Percentiles rank a stretch among this genome's conserved stretches.
These are phyloP conservation scores for Cadophora sp. DNA, from an alignment of 2,329 filamentous ascomycete genomes.

Conservation along the genomic window DNA sequence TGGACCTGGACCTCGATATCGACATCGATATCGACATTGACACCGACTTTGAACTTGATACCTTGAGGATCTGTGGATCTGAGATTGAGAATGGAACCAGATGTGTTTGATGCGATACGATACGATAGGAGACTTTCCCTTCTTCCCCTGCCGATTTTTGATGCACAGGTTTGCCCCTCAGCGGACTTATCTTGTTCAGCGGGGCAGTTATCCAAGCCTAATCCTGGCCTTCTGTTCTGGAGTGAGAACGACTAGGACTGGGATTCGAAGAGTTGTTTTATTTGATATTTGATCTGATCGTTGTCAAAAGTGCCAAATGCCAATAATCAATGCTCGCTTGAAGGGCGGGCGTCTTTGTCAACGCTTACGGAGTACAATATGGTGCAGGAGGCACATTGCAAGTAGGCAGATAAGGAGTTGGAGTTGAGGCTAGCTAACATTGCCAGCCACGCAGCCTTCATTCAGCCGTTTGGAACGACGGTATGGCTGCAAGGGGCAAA, in stretches of 20 bases:
- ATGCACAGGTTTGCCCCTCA: conserved; percentile 7
- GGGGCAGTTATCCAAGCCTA: background rate
- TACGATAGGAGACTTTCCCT: background rate
- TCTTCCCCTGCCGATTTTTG: background rate
- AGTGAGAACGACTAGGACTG: background rate
- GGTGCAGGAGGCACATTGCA: background rate
- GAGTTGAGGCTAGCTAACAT: background rate
- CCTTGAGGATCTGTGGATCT: background rate
- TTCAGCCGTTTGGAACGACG: background rate
- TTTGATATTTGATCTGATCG: too few species aligned
- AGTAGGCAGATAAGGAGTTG: too few species aligned
- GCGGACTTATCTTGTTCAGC: conserved; percentile 4
- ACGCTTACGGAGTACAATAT: background rate
- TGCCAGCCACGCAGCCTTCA: background rate
- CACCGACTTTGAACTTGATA: too few species aligned
- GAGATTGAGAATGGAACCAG: background rate
- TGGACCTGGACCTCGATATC: too few species aligned
- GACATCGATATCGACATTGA: too few species aligned
- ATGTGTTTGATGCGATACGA: conserved; percentile 10
- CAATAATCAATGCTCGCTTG: background rate
- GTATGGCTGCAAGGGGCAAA: background rate
- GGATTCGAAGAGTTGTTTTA: background rate
- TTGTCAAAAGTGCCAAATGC: background rate
- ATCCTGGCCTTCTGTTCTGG: background rate
- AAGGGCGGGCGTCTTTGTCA: background rate